Evolutionary conservation across 768 basidiomycete genomes (phyloP).

Genomic region (Suillus alpinus): DNA sequence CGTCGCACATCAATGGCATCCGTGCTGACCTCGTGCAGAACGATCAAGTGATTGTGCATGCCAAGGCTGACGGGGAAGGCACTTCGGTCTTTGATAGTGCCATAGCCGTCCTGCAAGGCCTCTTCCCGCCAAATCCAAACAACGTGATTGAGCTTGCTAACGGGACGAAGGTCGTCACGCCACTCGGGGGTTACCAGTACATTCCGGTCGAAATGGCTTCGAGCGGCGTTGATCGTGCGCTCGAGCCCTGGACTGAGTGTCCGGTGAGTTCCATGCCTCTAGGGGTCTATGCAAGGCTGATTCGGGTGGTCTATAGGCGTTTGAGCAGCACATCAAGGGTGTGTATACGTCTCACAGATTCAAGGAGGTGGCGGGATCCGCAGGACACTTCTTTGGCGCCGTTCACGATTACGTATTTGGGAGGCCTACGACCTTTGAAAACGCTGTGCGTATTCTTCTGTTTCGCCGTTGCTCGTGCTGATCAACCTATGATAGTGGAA

Average conservation of each 20-base stretch:
- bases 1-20: conserved; percentile 68
- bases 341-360: conserved; percentile 66
- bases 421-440: conserved; percentile 56
- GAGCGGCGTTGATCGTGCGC: conserved; percentile 59
- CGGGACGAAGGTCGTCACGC: conserved; percentile 65
- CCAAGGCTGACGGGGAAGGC: conserved; percentile 80
- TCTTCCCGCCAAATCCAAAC: conserved; percentile 72
- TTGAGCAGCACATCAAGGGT: conserved; percentile 61
- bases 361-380: conserved; percentile 52
- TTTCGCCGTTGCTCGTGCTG: not conserved
- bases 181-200: conserved; percentile 86
- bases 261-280: conserved; percentile 35
- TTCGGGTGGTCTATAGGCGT: conserved; percentile 46
- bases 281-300: conserved; percentile 6
- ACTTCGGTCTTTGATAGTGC: conserved; percentile 81
- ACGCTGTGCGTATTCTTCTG: conserved; percentile 48
- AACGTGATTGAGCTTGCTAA: conserved; percentile 78
- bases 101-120: conserved; percentile 77
- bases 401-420: conserved; percentile 72
- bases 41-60: conserved; percentile 67
- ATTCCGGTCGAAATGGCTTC: conserved; percentile 64
- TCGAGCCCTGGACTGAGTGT: conserved; percentile 76
- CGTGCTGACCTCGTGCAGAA: conserved; percentile 66
- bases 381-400: conserved; percentile 60
- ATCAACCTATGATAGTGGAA: conserved; percentile 58